phyloP scores from a whole-genome alignment of 805 yeast species.

The Yarrowia osloensis region DNA sequence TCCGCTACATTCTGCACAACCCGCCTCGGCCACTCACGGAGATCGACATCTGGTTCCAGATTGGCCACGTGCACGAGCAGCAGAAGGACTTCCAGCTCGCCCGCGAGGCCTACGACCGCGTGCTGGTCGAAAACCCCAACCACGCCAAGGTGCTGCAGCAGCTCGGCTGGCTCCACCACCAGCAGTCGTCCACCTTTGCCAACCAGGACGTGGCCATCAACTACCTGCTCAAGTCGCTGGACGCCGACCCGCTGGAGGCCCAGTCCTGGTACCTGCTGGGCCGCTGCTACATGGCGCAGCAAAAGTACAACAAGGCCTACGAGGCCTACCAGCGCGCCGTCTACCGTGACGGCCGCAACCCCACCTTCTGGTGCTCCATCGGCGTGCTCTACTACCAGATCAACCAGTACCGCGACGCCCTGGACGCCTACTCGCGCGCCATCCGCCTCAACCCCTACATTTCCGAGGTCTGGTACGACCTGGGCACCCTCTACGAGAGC shows the following conservation, averaged over 20 bases:
- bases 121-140: slow-evolving; percentile 81
- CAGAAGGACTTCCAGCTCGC: slow-evolving; percentile 91
- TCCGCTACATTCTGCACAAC: slow-evolving; percentile 82
- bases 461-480: slow-evolving; percentile 97
- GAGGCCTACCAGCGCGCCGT: slow-evolving; percentile 99
- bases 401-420: slow-evolving; percentile 92
- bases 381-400: slow-evolving; percentile 97
- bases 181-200: slow-evolving; percentile 62
- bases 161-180: slow-evolving; percentile 90
- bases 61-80: slow-evolving; percentile 93
- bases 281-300: slow-evolving; percentile 93
- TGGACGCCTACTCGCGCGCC: slow-evolving; percentile 97
- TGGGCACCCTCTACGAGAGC: slow-evolving; percentile 95
- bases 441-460: slow-evolving; percentile 93
- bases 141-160: slow-evolving; percentile 97
- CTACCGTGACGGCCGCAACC: slow-evolving; percentile 92
- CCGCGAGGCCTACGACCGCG: slow-evolving; percentile 92
- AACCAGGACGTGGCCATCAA: slow-evolving; percentile 83
- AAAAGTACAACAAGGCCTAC: slow-evolving; percentile 93
- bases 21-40: slow-evolving; percentile 97
- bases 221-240: slow-evolving; percentile 81
- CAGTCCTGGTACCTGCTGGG: slow-evolving; percentile 98
- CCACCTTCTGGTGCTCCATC: slow-evolving; percentile 95
- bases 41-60: slow-evolving; percentile 98
- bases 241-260: slow-evolving; percentile 87